These are phyloP conservation scores for Coemansia javaensis DNA, from an alignment of 192 early-diverging fungal genomes.

Conservation along the genomic window DNA sequence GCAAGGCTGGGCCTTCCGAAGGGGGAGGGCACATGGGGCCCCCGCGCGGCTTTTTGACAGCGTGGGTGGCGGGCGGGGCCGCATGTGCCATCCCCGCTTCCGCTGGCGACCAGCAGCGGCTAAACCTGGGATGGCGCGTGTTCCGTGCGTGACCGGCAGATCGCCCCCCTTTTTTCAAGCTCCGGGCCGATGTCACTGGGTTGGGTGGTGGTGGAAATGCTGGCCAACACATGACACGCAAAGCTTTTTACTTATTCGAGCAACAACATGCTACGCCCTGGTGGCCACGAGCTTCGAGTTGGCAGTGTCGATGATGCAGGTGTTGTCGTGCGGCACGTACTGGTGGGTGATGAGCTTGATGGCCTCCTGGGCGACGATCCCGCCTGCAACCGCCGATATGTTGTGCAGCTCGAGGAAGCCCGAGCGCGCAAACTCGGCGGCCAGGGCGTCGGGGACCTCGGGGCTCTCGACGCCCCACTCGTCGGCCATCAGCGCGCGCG, in stretches of 20 bases:
- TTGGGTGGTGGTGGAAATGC: too few species aligned
- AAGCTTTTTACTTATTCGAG: neutral
- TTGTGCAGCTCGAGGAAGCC: conserved; percentile 76
- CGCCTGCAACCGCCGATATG: conserved; percentile 80
- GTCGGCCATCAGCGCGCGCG: conserved; percentile 14
- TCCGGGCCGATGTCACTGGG: too few species aligned
- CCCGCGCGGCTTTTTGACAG: too few species aligned
- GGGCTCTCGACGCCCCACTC: conserved; percentile 11
- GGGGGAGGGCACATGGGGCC: too few species aligned
- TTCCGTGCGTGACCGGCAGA: too few species aligned
- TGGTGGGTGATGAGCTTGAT: conserved; percentile 95
- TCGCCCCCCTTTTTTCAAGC: too few species aligned
- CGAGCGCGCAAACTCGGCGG: conserved; percentile 52
- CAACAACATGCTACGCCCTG: conserved; percentile 10
- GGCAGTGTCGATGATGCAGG: conserved; percentile 79
- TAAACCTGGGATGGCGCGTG: too few species aligned
- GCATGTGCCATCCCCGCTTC: too few species aligned
- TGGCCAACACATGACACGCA: neutral
- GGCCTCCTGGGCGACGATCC: conserved; percentile 85
- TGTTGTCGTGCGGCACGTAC: conserved; percentile 89
- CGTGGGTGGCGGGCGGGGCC: too few species aligned
- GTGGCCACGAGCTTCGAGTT: conserved; percentile 16
- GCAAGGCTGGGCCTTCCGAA: too few species aligned
- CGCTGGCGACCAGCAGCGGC: too few species aligned
- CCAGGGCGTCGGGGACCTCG: conserved; percentile 11